Base-by-base conservation (phyloP, 2,329 filamentous ascomycete species). In the Claviceps sp. region DNA sequence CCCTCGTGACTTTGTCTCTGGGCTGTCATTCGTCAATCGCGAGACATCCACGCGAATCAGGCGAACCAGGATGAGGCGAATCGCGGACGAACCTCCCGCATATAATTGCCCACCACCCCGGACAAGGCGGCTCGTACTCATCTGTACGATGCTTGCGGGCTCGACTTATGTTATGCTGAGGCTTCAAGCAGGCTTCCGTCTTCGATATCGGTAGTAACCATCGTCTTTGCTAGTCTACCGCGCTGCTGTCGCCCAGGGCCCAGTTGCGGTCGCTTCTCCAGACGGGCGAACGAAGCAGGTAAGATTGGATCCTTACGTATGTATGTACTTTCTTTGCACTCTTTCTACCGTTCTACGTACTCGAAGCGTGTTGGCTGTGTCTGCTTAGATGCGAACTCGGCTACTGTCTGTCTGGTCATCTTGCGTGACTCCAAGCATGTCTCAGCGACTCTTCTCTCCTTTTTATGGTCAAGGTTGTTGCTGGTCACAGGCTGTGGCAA, bases 41-140 rank as follows among this genome's bases (percentile, higher is more conserved):
- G 45, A 51, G 49, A 43, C 49, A 40, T 46, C 49, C 49, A 26
- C 16, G 49, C 49, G 42, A 40, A 51, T 43, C 49, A 51, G 30
- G 4, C 30, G 30, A 34, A 34, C 30, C 30, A 34, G 30, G 30
- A 34, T 34, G 10, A 34, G 30, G 30, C 30, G 30, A 34, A 34
- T 34, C 49, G 17, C 41, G 38, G 48, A 26, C 39, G 19, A 43
- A 50, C 39, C 39, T 50, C 39, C 17, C 8, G 11, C 19, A 43
- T 22, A 14, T 19, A 43, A 22, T 4, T 22, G 17, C 14, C 17
- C 14, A n/a, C 24, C 16, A 24, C 19, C 48, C 37, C 39, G 37
- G 8, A 34, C 26, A 14, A 24, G 6, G 17, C 14, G 13, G 5
- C 39, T n/a, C 8, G 8, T n/a, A 16, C 24, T 13, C 13, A 24